Percentiles rank a stretch among this genome's conserved stretches.
phyloP scores from a whole-genome alignment of 2,329 filamentous ascomycete genomes.

The Talaromyces sp. region DNA sequence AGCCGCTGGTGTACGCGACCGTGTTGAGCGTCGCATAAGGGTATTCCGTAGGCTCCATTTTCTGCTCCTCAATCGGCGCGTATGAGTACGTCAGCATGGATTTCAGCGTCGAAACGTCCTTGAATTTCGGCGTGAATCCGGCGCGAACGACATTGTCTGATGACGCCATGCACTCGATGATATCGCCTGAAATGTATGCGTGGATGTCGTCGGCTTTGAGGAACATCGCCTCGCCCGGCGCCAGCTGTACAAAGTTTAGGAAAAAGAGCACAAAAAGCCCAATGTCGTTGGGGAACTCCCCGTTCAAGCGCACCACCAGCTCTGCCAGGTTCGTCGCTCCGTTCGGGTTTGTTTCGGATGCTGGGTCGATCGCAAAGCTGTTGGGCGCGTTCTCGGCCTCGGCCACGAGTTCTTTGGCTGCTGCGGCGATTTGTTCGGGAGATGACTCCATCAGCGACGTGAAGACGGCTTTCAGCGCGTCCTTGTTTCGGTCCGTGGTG shows the following conservation, averaged over 20 bases:
- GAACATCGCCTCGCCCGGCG: constrained; percentile 91
- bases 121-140: constrained; percentile 97
- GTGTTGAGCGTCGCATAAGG: constrained; percentile 79
- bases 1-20: constrained; percentile 72
- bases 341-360: constrained; percentile 29
- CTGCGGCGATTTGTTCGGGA: constrained; percentile 58
- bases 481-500: constrained; percentile 63
- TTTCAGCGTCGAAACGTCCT: constrained; percentile 85
- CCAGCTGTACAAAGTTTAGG: constrained; percentile 86
- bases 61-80: constrained; percentile 89
- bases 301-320: constrained; percentile 70
- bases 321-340: constrained; percentile 61
- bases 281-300: constrained; percentile 82
- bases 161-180: constrained; percentile 98
- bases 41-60: constrained; percentile 82
- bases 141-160: constrained; percentile 98
- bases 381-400: constrained; percentile 63
- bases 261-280: constrained; percentile 95
- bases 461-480: constrained; percentile 70
- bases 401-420: constrained; percentile 64
- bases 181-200: constrained; percentile 72
- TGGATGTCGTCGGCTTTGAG: constrained; percentile 96
- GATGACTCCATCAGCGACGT: constrained; percentile 74
- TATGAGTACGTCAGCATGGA: constrained; percentile 93
- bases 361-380: constrained; percentile 61